phyloP scores from a whole-genome alignment of 2,329 filamentous ascomycete genomes.

The Microsporum audouinii region DNA sequence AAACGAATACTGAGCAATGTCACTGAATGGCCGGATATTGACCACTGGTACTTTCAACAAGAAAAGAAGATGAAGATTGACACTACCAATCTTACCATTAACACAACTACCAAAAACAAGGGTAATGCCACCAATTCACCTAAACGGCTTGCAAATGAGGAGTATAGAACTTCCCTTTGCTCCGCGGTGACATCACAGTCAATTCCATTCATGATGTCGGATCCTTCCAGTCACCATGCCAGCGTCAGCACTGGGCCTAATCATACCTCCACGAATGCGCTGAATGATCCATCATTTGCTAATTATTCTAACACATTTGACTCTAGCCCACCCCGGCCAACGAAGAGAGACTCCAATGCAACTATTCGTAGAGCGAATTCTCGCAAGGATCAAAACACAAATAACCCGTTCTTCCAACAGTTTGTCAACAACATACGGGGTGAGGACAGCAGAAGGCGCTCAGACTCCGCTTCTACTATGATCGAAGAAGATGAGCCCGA shows the following conservation, averaged over 20 bases:
- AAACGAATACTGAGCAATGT: constrained; percentile 12
- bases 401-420: constrained; percentile 18
- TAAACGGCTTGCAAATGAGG: neutral
- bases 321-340: neutral
- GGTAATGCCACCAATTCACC: neutral
- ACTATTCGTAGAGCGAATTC: neutral
- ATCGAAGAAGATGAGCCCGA: constrained; percentile 23
- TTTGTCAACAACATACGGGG: constrained; percentile 15
- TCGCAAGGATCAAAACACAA: constrained; percentile 4
- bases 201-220: constrained; percentile 14
- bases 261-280: constrained; percentile 23
- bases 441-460: constrained; percentile 10
- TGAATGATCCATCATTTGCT: constrained; percentile 22
- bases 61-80: constrained; percentile 1
- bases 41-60: constrained; percentile 8
- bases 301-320: neutral
- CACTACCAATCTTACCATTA: neutral
- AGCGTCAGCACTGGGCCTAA: neutral
- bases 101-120: neutral
- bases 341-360: neutral
- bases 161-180: constrained; percentile 9
- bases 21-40: constrained; percentile 15
- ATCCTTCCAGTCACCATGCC: neutral
- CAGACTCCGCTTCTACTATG: constrained; percentile 18
- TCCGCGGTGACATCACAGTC: constrained; percentile 14